Percentiles rank a stretch among this genome's conserved stretches.
Evolutionary conservation across 306 rosid genomes (phyloP).

Genomic region (Pterocarpus macrocarpus): DNA sequence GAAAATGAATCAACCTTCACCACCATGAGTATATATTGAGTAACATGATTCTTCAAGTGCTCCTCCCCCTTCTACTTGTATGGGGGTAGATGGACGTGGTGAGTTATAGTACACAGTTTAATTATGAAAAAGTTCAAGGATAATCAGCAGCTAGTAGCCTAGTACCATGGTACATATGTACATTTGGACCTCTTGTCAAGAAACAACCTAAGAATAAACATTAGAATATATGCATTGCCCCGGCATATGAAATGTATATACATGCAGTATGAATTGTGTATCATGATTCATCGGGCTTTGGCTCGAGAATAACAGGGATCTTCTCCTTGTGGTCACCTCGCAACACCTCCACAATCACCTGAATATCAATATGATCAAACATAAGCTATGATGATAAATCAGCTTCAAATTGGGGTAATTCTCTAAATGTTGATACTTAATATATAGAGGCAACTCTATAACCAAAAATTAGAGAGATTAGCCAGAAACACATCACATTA

Average conservation of each 20-base stretch:
- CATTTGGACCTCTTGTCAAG: slow-evolving; percentile 40
- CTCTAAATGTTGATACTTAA: neutral
- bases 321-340: slow-evolving; percentile 98
- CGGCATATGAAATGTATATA: slow-evolving; percentile 46
- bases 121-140: slow-evolving; percentile 26
- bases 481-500: neutral
- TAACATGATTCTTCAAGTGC: neutral
- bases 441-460: neutral
- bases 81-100: neutral
- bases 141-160: slow-evolving; percentile 16
- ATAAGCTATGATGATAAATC: neutral
- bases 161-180: slow-evolving; percentile 44
- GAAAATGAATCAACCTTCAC: neutral
- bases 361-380: slow-evolving; percentile 40
- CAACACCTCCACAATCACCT: slow-evolving; percentile 94
- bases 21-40: slow-evolving; percentile 6
- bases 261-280: slow-evolving; percentile 41
- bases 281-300: slow-evolving; percentile 89
- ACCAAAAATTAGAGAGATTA: neutral
- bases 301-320: slow-evolving; percentile 86
- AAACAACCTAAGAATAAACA: slow-evolving; percentile 47
- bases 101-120: slow-evolving; percentile 4
- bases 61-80: slow-evolving; percentile 12
- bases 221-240: slow-evolving; percentile 42
- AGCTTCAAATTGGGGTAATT: neutral